Conservation (phyloP, 192 early-diverging fungal species). For the Mycoemilia scoparia region DNA sequence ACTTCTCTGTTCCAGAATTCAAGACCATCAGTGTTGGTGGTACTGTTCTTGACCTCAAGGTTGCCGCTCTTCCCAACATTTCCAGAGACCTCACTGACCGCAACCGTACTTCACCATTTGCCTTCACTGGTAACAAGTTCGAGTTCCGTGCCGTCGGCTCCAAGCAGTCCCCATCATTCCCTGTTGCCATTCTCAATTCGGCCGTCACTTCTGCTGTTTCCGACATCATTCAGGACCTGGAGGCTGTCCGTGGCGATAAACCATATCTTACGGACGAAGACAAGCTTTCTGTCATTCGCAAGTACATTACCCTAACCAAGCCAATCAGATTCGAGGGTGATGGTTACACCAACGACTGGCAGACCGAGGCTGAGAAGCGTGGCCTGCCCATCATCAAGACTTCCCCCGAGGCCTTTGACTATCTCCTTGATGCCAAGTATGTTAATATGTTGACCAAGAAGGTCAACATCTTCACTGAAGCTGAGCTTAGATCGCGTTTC, state of each 20-base stretch:
- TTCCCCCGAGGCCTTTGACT: constrained; percentile 75
- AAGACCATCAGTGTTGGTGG: constrained; percentile 87
- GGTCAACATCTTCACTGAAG: constrained; percentile 65
- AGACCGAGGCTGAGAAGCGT: constrained; percentile 76
- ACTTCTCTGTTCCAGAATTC: constrained; percentile 77
- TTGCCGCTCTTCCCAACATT: constrained; percentile 77
- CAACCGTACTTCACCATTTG: constrained; percentile 98
- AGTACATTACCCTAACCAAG: constrained; percentile 49
- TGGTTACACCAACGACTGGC: constrained; percentile 93
- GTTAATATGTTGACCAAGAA: constrained; percentile 53
- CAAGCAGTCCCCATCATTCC: constrained; percentile 94
- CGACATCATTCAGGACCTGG: constrained; percentile 53
- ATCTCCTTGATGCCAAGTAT: constrained; percentile 54
- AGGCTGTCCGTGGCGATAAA: constrained; percentile 69
- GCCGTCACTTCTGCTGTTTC: constrained; percentile 69
- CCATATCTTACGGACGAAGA: constrained; percentile 63
- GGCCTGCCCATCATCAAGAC: constrained; percentile 91
- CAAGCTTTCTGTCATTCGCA: constrained; percentile 70
- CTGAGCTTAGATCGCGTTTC: constrained; percentile 82
- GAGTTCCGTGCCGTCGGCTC: constrained; percentile 99
- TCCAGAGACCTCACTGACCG: constrained; percentile 94
- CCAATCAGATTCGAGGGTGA: constrained; percentile 91
- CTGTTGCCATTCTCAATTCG: constrained; percentile 81
- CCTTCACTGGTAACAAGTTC: constrained; percentile 99
- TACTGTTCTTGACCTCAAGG: constrained; percentile 88